Conservation (phyloP, 192 early-diverging fungal genomes). For the Rhizophagus clarus region DNA sequence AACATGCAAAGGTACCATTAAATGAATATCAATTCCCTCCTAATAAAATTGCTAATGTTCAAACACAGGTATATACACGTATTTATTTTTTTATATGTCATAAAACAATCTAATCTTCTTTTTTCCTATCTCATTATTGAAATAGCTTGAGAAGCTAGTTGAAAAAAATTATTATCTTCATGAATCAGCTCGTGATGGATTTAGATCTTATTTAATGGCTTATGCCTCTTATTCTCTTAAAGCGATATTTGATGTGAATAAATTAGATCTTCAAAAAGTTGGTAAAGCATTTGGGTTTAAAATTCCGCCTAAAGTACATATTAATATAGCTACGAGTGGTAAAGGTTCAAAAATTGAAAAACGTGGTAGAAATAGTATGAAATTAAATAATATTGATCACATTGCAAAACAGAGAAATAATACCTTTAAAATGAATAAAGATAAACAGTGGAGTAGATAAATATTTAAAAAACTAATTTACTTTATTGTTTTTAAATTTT, state of each 20-base stretch:
- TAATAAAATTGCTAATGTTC: constrained; percentile 94
- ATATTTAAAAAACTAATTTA: not conserved
- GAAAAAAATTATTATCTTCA: constrained; percentile 99
- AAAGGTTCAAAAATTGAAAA: constrained; percentile 17
- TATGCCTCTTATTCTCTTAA: constrained; percentile 96
- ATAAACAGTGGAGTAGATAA: constrained; percentile 26
- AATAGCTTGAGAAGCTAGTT: constrained; percentile 89
- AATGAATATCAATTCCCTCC: constrained; percentile 99
- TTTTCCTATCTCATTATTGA: not conserved
- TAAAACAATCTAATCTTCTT: constrained; percentile 10
- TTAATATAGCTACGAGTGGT: constrained; percentile 43
- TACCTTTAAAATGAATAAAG: not conserved
- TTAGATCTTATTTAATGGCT: constrained; percentile 92
- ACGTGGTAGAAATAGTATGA: not conserved
- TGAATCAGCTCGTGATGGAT: constrained; percentile 94
- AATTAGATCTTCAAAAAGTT: constrained; percentile 88
- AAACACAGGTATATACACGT: constrained; percentile 62
- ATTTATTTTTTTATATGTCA: not conserved
- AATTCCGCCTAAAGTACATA: constrained; percentile 94
- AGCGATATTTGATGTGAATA: constrained; percentile 92
- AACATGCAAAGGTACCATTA: constrained; percentile 97
- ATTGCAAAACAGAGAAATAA: constrained; percentile 20
- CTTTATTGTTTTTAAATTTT: not conserved
- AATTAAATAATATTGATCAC: constrained; percentile 2
- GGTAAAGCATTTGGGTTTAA: constrained; percentile 95